A percentile compares a stretch with the other conserved stretches of the same genome.
phyloP scores from a whole-genome alignment of 2,329 filamentous ascomycete genomes.

The Alternaria atra region DNA sequence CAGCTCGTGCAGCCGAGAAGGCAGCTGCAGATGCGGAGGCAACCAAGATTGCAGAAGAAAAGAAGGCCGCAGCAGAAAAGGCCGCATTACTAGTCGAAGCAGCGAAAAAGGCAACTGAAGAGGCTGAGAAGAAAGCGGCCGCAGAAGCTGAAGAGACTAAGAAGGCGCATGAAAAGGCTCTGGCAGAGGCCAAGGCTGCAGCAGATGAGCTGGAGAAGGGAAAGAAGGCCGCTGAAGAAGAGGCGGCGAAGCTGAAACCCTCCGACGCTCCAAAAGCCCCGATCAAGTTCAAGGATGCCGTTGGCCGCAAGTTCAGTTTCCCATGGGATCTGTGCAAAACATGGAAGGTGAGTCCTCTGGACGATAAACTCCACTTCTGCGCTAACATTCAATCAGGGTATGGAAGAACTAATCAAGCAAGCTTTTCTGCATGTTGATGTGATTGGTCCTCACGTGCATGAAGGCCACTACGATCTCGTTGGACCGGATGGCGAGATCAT shows the following conservation, averaged over 20 bases:
- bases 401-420: conserved; percentile 60
- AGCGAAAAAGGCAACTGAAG: conserved; percentile 42
- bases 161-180: conserved; percentile 59
- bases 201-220: conserved; percentile 58
- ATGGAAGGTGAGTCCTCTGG: conserved; percentile 63
- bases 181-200: conserved; percentile 54
- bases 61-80: conserved; percentile 49
- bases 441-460: conserved; percentile 56
- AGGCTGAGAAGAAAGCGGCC: conserved; percentile 43
- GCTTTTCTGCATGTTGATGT: conserved; percentile 59
- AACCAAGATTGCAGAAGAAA: conserved; percentile 61
- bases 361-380: neutral
- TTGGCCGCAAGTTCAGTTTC: conserved; percentile 43
- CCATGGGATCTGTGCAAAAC: conserved; percentile 41
- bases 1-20: conserved; percentile 52
- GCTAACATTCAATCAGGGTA: conserved; percentile 74
- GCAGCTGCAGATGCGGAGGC: conserved; percentile 59
- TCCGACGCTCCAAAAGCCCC: conserved; percentile 59
- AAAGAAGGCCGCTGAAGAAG: conserved; percentile 59
- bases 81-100: conserved; percentile 41
- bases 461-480: conserved; percentile 59
- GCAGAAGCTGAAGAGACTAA: conserved; percentile 45
- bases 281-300: conserved; percentile 45
- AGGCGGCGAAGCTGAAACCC: conserved; percentile 52
- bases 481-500: conserved; percentile 61